phyloP scores from a whole-genome alignment of 495 filamentous ascomycete genomes.

The Cercophora sp. region DNA sequence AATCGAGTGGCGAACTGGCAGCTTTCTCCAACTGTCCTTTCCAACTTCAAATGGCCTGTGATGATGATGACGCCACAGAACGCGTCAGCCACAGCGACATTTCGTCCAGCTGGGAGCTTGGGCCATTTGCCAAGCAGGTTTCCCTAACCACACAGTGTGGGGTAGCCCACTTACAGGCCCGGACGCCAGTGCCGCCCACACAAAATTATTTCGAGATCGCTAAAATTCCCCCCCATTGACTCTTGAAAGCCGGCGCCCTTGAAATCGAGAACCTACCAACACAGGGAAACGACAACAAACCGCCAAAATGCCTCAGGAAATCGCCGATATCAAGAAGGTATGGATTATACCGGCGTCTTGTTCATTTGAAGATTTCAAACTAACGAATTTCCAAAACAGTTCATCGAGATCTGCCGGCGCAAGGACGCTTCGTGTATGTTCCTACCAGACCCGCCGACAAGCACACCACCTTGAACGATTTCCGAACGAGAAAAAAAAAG shows the following conservation, averaged over 20 bases:
- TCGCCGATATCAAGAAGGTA: slow-evolving; percentile 93
- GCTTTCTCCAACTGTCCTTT: slow-evolving; percentile 1
- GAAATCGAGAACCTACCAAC: slow-evolving; percentile 26
- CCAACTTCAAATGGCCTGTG: too few species aligned
- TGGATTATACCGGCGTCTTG: too few species aligned
- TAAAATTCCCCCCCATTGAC: too few species aligned
- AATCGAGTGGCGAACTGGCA: background rate
- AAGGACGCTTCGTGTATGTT: slow-evolving; percentile 94
- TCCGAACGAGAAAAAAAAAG: background rate
- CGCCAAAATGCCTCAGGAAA: slow-evolving; percentile 90
- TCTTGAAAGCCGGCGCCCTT: too few species aligned
- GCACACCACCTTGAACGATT: background rate
- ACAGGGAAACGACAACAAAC: slow-evolving; percentile 29
- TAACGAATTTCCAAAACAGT: too few species aligned
- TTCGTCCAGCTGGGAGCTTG: slow-evolving; percentile 1
- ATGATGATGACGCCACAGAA: slow-evolving; percentile 18
- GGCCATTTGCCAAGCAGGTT: background rate
- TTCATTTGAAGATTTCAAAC: too few species aligned
- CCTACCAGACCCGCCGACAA: background rate
- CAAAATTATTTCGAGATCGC: slow-evolving; percentile 29
- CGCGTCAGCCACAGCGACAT: slow-evolving; percentile 16
- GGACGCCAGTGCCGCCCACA: slow-evolving; percentile 21
- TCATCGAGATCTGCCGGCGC: slow-evolving; percentile 99
- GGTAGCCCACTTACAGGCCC: slow-evolving; percentile 4
- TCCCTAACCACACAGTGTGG: background rate